Base-by-base conservation (phyloP, 2,329 filamentous ascomycete genomes). In the Pyrenochaeta sp. region DNA sequence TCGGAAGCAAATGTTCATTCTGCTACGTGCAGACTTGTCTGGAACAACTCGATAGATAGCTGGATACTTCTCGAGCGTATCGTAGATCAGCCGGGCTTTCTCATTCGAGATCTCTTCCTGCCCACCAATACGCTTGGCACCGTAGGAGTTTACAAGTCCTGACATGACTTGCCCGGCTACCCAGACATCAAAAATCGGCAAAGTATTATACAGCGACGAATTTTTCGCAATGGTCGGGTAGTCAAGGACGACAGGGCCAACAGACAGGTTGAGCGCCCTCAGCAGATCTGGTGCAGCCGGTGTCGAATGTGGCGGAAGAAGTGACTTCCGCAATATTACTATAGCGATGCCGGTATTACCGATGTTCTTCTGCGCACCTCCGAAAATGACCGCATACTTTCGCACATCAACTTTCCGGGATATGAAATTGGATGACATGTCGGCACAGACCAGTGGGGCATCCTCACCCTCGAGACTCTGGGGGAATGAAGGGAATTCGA, bases 1-100 rank as follows among this genome's bases (percentile, higher is more conserved):
- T 14, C 92, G 82, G 83, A 97, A 97, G 82, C 92, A 97, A 53
- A 98, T 90, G 77, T 98, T 98, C 90, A 98, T 97, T 49, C 92
- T 83, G 66, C 91, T 96, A 51, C 93, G 89, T 2, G 84, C 89
- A 18, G 80, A 80, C 77, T 90, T 90, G 63, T 90, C 84, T 0
- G 92, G 91, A 0, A 97, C 87, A 29, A 97, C 85, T 46, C 80
- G 82, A 79, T 96, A 98, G n/a, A 89, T 78, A 0, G 87, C 79
- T 0, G 90, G 84, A 65, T 90, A 82, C 39, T 85, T 85, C 63
- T 97, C 94, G 7, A 98, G 82, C 0, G 87, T 87, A 1, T 76
- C 80, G 71, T 99, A 98, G 48, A 98, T 87, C 29, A 90, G 73
- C 14, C 84, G 67, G 0, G 94, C 89, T 79, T 98, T 98, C 63